Conservation (phyloP, 2,329 filamentous ascomycete species). For the Arthrobotrys iridis region DNA sequence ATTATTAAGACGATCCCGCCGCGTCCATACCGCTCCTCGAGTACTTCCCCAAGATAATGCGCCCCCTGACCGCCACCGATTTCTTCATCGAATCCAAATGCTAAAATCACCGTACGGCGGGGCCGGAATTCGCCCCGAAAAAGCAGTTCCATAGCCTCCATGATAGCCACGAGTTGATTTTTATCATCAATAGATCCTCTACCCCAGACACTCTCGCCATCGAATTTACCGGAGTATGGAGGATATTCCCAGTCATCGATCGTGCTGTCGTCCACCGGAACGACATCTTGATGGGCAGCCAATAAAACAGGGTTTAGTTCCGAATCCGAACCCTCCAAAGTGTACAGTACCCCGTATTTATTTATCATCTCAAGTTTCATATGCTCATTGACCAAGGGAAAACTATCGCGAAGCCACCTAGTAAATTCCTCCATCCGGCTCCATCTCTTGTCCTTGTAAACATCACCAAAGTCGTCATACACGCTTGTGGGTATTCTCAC, state of each 20-base stretch:
- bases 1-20: conserved; percentile 68
- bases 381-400: conserved; percentile 66
- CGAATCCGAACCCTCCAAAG: conserved; percentile 67
- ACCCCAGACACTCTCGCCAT: conserved; percentile 69
- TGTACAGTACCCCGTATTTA: conserved; percentile 70
- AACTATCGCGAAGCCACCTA: conserved; percentile 65
- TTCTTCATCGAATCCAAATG: conserved; percentile 74
- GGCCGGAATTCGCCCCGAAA: conserved; percentile 67
- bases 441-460: conserved; percentile 70
- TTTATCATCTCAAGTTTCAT: conserved; percentile 69
- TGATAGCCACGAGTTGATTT: conserved; percentile 69
- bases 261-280: conserved; percentile 68
- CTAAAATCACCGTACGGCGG: conserved; percentile 68
- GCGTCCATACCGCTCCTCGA: conserved; percentile 67
- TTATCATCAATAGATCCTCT: conserved; percentile 72
- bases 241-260: conserved; percentile 69
- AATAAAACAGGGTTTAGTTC: conserved; percentile 68
- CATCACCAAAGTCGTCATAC: conserved; percentile 67
- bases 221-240: conserved; percentile 70
- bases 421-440: conserved; percentile 69
- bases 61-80: conserved; percentile 67
- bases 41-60: conserved; percentile 63
- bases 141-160: conserved; percentile 69
- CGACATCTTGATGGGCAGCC: conserved; percentile 73
- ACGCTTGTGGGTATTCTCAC: conserved; percentile 69